Evolutionary conservation across 768 basidiomycete genomes (phyloP), one percentile per base, ranked within the genome.

Genomic region (Peribolospora baueri): DNA sequence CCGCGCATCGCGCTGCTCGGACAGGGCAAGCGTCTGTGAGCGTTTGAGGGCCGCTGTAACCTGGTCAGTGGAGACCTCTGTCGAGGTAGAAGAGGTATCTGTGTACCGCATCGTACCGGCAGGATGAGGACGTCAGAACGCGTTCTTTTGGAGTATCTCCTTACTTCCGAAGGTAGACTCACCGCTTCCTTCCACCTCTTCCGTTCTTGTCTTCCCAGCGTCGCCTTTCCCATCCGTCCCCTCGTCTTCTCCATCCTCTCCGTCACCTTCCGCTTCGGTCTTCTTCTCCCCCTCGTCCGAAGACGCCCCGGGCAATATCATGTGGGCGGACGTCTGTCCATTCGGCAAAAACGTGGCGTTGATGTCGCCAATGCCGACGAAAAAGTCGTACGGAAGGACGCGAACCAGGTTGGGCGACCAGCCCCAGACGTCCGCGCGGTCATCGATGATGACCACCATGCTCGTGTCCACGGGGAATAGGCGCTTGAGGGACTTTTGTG

Each of bases 371-470:
- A 91, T 95, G 11, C 90, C 90, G 57, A 93, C 74, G 64, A 95
- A 98, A 70, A 98, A 98, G 64, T 97, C 91, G 63, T 90, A 98
- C 54, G 91, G 91, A 36, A 95, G 77, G 56, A 97, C 91, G 72
- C 95, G 91, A 65, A 97, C 75, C 45, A 98, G 73, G 68, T 98
- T 95, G 2, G 90, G 87, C 63, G 84, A 84, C 77, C 87, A 87
- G 63, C 87, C 84, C 93, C 93, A 98, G 41, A 98, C 91, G 65
- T 98, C 93, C 3, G 86, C 82, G 37, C 93, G 80, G 69, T 98
- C 93, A 68, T 98, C 93, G 56, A 98, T 97, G 61, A 98, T 84
- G 61, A 97, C 91, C 1, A 97, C 91, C 91, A 93, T 98, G 37
- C 85, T 87, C 45, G 84, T 87, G 68, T 97, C 91, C 55, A 84